Evolutionary conservation across 331 rosid genomes (phyloP), one percentile per base, ranked within the genome.

Genomic region (Phaseolus coccineus): DNA sequence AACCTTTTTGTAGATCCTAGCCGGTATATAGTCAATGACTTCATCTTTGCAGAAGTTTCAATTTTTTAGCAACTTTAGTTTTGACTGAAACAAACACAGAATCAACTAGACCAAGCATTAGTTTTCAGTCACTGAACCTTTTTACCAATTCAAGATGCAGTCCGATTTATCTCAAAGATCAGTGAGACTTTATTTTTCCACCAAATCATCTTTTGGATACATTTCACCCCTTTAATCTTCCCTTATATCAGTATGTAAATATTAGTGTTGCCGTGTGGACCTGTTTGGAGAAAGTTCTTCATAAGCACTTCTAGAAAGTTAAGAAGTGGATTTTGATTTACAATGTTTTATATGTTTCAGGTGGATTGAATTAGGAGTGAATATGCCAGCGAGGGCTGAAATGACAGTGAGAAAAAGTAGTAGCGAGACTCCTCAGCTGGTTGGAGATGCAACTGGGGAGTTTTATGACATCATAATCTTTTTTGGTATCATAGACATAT

Each of bases 401-500:
- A 84, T 82, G 84, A 87, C 89, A 0, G 52, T 82, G 71, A 84
- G 99, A 82, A 88, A 74, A 85, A 79, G 79, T 57, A 82, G 61
- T 0, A 35, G 75, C 6, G 97, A 90, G 16, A 63, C 89, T 71
- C 94, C 91, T 65, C 93, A 89, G 53, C 82, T 96, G 61, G 91
- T 96, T 46, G 99, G 99, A 84, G 93, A 96, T 69, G 91, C 92
- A 63, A 91, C 94, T 3, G 97, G 97, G 68, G 92, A 96, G 73
- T 65, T 87, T 1, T 88, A 90, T 63, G 99, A 96, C 42, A 86
- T 93, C 55, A 81, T 89, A 64, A 72, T 96, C 46, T 93, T 89
- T 83, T 91, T 96, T 5, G 91, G 97, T 33, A 93, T 96, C 79
- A 96, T 96, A 64, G 99, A 96, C 92, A 96, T 96, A 81, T 87